Base-by-base conservation (phyloP, 345 rosid genomes). In the Eucalyptus polyanthemos region DNA sequence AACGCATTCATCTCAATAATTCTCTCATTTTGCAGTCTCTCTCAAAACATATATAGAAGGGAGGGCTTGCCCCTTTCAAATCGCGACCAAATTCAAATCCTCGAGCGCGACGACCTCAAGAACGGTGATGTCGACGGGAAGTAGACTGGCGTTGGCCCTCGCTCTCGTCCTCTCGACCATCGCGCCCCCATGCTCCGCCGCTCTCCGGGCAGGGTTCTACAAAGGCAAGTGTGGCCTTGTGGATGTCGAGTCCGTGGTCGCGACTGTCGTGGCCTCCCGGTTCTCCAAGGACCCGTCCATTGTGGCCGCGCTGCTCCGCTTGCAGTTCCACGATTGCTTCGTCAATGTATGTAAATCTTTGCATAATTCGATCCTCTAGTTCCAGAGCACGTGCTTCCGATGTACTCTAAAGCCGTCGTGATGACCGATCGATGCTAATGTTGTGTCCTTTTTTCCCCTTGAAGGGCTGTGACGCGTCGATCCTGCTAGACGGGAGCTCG, bases 251-350 rank as follows among this genome's bases (percentile, higher is more conserved):
- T 25, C 53, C 5, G 90, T 87, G 86, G 96, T 95, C 3, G 53
- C 50, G 27, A 12, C 19, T 3, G 89, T 88, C 11, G 94, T 92
- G 54, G 8, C 17, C 19, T 25, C 19, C 0, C 86, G 21, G 16
- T 89, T 90, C 89, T 14, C 3, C 4, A 65, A 27, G 22, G 88
- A 92, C 89, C 60, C 56, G 37, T 53, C 92, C 42, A 53, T 93
- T 9, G 93, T 92, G 6, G 94, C 94, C 21, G 92, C 93, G 53
- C 90, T 94, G 27, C 93, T 95, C 80, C 92, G 96, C 11, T 45
- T 95, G 87, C 94, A 95, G 80, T 94, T 94, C 54, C 95, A 93
- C 76, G 96, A 93, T 72, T 94, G 94, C 86, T 94, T 94, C 49
- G 94, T 91, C 89, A 91, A 90, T 34, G 95, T 56, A 56, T 2